These are phyloP conservation scores for Lolium rigidum DNA, from an alignment of 176 grass and related monocot species.

Conservation along the genomic window DNA sequence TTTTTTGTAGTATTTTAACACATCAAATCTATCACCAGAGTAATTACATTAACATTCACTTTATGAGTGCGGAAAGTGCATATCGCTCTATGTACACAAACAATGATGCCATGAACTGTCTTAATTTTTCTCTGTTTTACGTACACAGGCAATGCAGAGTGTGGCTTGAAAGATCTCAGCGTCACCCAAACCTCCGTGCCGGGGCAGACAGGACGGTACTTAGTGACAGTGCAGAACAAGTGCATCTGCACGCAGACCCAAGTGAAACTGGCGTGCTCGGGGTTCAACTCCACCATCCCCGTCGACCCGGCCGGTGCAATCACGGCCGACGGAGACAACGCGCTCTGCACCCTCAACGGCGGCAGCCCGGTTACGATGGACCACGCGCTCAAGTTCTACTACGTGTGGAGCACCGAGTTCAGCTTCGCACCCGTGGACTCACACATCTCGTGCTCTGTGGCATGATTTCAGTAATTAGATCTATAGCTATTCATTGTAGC, in stretches of 20 bases:
- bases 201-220: not conserved
- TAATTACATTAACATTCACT: not conserved
- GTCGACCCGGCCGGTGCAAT: not conserved
- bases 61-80: not conserved
- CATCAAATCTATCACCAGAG: not conserved
- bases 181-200: slow-evolving; percentile 3
- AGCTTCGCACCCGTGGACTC: slow-evolving; percentile 6
- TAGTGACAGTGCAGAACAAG: not conserved
- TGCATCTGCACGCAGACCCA: slow-evolving; percentile 15
- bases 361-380: not conserved
- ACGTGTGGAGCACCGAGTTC: not conserved
- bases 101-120: not conserved
- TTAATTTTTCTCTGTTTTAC: not conserved
- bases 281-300: not conserved
- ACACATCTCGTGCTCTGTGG: not conserved
- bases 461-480: not conserved
- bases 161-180: not conserved
- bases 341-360: not conserved
- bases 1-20: not conserved
- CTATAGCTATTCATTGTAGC: no score
- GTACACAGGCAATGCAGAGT: not conserved
- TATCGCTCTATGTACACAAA: not conserved
- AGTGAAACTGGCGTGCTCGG: slow-evolving; percentile 19
- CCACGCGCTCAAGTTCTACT: not conserved
- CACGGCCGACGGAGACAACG: not conserved